These are phyloP conservation scores for Artemisia princeps DNA, from an alignment of 140 eudicot species.

Conservation along the genomic window DNA sequence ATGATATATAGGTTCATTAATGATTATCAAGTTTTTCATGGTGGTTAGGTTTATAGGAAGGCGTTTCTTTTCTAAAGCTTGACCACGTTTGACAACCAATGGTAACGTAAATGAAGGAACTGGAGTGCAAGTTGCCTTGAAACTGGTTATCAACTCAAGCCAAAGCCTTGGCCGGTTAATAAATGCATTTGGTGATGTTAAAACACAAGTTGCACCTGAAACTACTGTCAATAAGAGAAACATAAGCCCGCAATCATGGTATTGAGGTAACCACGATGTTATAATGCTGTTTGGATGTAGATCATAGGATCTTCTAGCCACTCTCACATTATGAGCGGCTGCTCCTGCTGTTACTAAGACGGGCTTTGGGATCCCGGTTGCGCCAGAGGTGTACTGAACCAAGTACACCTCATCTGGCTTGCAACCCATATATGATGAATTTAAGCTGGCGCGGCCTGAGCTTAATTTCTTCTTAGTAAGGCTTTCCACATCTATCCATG, in stretches of 20 bases:
- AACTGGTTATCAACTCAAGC: conserved; percentile 69
- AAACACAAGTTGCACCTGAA: conserved; percentile 69
- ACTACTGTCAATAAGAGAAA: conserved; percentile 55
- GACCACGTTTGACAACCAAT: conserved; percentile 62
- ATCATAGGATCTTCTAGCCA: conserved; percentile 56
- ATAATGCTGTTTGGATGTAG: conserved; percentile 62
- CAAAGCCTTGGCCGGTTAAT: conserved; percentile 63
- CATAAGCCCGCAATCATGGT: conserved; percentile 90
- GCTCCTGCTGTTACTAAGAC: conserved; percentile 73
- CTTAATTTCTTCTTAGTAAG: conserved; percentile 22
- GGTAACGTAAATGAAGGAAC: conserved; percentile 77
- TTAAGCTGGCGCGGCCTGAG: not conserved
- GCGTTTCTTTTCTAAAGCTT: conserved; percentile 23
- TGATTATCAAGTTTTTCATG: conserved; percentile 60
- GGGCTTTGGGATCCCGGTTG: conserved; percentile 75
- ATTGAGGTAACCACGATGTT: conserved; percentile 75
- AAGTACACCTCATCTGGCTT: conserved; percentile 47
- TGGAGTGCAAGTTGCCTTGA: conserved; percentile 68
- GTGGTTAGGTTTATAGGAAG: conserved; percentile 36
- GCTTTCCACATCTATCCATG: conserved; percentile 44
- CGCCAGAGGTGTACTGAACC: conserved; percentile 78
- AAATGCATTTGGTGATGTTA: conserved; percentile 58
- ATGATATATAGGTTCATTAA: conserved; percentile 70
- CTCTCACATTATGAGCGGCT: conserved; percentile 79
- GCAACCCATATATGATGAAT: conserved; percentile 46